A percentile compares a stretch with the other conserved stretches of the same genome.
Evolutionary conservation across 192 early-diverging fungal genomes (phyloP).

Genomic region (Powellomyces hirtus): DNA sequence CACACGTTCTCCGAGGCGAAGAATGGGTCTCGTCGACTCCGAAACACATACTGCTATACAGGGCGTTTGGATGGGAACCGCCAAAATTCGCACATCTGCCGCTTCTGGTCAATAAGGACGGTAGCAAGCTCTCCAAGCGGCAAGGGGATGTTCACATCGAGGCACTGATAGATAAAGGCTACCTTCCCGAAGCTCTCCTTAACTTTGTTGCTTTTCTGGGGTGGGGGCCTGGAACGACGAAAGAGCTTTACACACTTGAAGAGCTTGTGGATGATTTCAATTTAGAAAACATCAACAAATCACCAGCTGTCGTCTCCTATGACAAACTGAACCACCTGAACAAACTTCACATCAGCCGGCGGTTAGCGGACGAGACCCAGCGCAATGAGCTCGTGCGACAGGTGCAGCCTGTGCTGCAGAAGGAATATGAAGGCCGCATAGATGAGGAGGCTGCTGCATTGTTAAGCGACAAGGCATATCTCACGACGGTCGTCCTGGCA

Average conservation of each 20-base stretch:
- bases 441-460: background rate
- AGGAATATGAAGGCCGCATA: background rate
- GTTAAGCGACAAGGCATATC: background rate
- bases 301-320: slow-evolving; percentile 59
- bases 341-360: slow-evolving; percentile 58
- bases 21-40: slow-evolving; percentile 95
- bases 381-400: background rate
- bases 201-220: slow-evolving; percentile 88
- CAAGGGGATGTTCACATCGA: slow-evolving; percentile 77
- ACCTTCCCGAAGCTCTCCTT: slow-evolving; percentile 77
- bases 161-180: slow-evolving; percentile 73
- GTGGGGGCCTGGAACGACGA: slow-evolving; percentile 61
- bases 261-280: slow-evolving; percentile 62
- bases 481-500: slow-evolving; percentile 11
- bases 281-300: slow-evolving; percentile 57
- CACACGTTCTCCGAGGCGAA: slow-evolving; percentile 90
- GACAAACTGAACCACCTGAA: slow-evolving; percentile 77
- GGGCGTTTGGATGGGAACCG: slow-evolving; percentile 73
- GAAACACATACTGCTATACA: slow-evolving; percentile 83
- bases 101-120: slow-evolving; percentile 77
- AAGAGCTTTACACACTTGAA: slow-evolving; percentile 66
- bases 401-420: background rate
- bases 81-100: slow-evolving; percentile 88
- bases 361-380: slow-evolving; percentile 6
- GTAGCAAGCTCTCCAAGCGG: slow-evolving; percentile 87